Evolutionary conservation across 495 filamentous ascomycete genomes (phyloP).

Genomic region (Patellaria atrata): DNA sequence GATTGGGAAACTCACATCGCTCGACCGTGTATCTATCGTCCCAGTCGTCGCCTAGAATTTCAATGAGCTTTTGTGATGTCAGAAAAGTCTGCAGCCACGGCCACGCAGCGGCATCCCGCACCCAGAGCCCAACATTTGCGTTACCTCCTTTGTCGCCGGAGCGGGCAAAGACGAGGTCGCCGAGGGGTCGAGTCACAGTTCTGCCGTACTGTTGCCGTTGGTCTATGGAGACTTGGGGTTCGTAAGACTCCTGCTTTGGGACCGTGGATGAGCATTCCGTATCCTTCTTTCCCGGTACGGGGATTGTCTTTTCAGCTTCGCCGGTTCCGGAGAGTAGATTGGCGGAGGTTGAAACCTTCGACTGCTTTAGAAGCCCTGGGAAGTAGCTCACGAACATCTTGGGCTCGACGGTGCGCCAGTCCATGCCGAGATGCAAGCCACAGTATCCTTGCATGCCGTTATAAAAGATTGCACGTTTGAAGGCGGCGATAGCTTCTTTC

Average conservation of each 20-base stretch:
- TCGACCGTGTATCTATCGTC: constrained; percentile 14
- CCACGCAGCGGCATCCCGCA: constrained; percentile 16
- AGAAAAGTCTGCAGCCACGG: constrained; percentile 23
- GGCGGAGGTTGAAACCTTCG: neutral
- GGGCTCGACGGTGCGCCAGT: constrained; percentile 13
- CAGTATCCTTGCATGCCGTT: constrained; percentile 13
- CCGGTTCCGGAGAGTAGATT: constrained; percentile 9
- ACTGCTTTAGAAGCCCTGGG: constrained; percentile 4
- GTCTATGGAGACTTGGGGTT: neutral
- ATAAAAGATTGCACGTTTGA: constrained; percentile 8
- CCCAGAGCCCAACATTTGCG: constrained; percentile 23
- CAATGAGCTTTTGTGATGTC: constrained; percentile 13
- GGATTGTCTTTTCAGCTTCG: neutral
- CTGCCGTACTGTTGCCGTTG: constrained; percentile 2
- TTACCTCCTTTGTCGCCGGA: constrained; percentile 26
- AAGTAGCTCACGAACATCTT: constrained; percentile 12
- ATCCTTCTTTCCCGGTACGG: constrained; percentile 7
- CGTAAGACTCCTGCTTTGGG: constrained; percentile 5
- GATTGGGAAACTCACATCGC: constrained; percentile 13
- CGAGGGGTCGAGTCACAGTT: constrained; percentile 9
- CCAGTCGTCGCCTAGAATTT: constrained; percentile 23
- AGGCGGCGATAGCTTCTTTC: constrained; percentile 4
- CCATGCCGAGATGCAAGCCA: constrained; percentile 10
- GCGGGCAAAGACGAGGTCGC: constrained; percentile 20
- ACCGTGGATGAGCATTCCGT: constrained; percentile 3